Percentiles rank a stretch among this genome's conserved stretches.
These are phyloP conservation scores for Neopestalotiopsis sp. DNA, from an alignment of 2,329 filamentous ascomycete species.

Conservation along the genomic window DNA sequence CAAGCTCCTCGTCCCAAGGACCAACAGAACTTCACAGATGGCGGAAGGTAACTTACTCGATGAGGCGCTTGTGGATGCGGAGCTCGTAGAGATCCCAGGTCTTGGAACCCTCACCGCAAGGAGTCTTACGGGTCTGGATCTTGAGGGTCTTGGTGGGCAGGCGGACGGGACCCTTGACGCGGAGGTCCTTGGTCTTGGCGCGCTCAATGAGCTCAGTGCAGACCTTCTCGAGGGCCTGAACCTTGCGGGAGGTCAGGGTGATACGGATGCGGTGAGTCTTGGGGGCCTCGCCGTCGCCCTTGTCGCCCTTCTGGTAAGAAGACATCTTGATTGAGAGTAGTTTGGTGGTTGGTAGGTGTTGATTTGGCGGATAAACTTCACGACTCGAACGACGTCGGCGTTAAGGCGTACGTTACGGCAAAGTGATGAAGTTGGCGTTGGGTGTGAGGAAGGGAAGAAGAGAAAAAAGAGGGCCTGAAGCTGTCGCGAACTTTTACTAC, in stretches of 20 bases:
- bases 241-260: conserved; percentile 95
- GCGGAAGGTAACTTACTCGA: conserved; percentile 67
- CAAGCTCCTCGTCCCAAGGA: too few relatives aligned
- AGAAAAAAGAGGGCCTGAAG: not conserved
- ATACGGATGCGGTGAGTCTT: conserved; percentile 65
- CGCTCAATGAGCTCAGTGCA: conserved; percentile 98
- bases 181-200: conserved; percentile 97
- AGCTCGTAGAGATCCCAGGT: conserved; percentile 99
- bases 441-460: conserved; percentile 26
- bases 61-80: conserved; percentile 98
- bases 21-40: too few relatives aligned
- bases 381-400: conserved; percentile 72
- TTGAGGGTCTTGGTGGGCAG: conserved; percentile 97
- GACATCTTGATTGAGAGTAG: conserved; percentile 68
- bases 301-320: conserved; percentile 91
- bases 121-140: conserved; percentile 98
- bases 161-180: conserved; percentile 92
- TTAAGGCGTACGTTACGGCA: conserved; percentile 64
- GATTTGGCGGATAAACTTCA: conserved; percentile 56
- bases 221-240: conserved; percentile 95
- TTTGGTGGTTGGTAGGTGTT: conserved; percentile 21
- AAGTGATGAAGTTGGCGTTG: conserved; percentile 71
- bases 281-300: conserved; percentile 80
- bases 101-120: conserved; percentile 99
- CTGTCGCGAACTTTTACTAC: conserved; percentile 2